A percentile compares a stretch with the other conserved stretches of the same genome.
Conservation (phyloP, 768 basidiomycete genomes). For the Trametopsis cervina region DNA sequence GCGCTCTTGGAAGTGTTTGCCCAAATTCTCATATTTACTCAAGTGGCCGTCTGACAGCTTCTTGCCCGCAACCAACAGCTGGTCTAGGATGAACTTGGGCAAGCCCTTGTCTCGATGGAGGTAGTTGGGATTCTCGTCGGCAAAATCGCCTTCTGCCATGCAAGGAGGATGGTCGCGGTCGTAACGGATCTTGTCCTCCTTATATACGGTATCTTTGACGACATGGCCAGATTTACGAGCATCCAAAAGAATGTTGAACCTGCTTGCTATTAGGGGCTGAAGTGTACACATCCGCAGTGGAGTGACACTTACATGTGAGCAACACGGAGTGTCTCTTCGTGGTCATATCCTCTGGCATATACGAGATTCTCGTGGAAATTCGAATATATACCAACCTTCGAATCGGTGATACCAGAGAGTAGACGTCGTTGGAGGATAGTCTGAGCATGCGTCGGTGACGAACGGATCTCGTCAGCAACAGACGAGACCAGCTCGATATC, state of each 20-base stretch:
- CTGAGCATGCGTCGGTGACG: constrained; percentile 20
- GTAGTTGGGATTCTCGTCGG: background rate
- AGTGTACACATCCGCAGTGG: background rate
- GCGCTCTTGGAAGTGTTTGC: background rate
- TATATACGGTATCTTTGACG: constrained; percentile 36
- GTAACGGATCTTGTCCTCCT: constrained; percentile 33
- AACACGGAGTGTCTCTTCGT: constrained; percentile 38
- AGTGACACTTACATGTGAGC: constrained; percentile 54
- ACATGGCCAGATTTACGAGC: constrained; percentile 60
- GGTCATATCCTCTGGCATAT: constrained; percentile 43
- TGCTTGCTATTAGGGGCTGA: constrained; percentile 20
- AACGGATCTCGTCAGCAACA: constrained; percentile 31
- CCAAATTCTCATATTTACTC: constrained; percentile 26
- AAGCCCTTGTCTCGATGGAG: background rate
- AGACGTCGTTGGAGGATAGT: constrained; percentile 38
- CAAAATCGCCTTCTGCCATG: constrained; percentile 15
- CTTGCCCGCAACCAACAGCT: constrained; percentile 34
- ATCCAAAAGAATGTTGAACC: constrained; percentile 65
- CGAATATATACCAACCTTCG: constrained; percentile 54
- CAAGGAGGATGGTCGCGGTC: constrained; percentile 26
- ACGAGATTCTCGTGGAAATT: constrained; percentile 52
- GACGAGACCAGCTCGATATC: constrained; percentile 36
- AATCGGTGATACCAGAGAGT: constrained; percentile 43
- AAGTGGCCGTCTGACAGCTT: constrained; percentile 29
- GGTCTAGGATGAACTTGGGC: constrained; percentile 35